These are phyloP conservation scores for Rubia yunnanensis DNA, from an alignment of 257 asterid genomes.

Conservation along the genomic window DNA sequence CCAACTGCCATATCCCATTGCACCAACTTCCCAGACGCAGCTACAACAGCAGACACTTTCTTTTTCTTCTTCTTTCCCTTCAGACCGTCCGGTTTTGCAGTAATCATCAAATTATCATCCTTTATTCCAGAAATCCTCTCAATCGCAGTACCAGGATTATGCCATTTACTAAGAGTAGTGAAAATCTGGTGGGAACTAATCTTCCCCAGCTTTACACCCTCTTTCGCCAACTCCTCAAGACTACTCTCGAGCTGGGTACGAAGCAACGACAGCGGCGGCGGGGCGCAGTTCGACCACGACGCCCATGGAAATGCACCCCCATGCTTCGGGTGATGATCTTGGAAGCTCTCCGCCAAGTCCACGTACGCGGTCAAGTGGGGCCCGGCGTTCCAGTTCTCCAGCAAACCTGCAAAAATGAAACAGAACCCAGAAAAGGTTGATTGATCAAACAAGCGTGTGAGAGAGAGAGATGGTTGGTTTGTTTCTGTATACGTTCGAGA, in stretches of 20 bases:
- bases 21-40: constrained; percentile 14
- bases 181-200: constrained; percentile 83
- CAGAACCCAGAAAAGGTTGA: constrained; percentile 7
- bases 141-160: constrained; percentile 64
- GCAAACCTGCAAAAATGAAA: constrained; percentile 45
- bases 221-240: constrained; percentile 65
- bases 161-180: constrained; percentile 78
- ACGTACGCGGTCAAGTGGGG: constrained; percentile 88
- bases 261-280: constrained; percentile 43
- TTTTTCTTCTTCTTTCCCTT: constrained; percentile 9
- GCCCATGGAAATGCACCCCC: constrained; percentile 88
- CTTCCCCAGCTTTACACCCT: constrained; percentile 65
- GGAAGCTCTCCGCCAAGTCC: constrained; percentile 74
- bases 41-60: constrained; percentile 17
- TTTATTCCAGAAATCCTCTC: constrained; percentile 40
- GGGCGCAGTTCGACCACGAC: constrained; percentile 66
- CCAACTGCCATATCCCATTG: constrained; percentile 86
- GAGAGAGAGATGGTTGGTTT: neutral
- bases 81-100: constrained; percentile 1
- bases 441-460: neutral
- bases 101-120: constrained; percentile 7
- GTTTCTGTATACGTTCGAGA: constrained; percentile 46
- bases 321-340: constrained; percentile 76
- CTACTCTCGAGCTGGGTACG: constrained; percentile 59
- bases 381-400: constrained; percentile 76